Evolutionary conservation across 2,329 filamentous ascomycete species (phyloP).

Genomic region (Raffaelea ambrosiae): DNA sequence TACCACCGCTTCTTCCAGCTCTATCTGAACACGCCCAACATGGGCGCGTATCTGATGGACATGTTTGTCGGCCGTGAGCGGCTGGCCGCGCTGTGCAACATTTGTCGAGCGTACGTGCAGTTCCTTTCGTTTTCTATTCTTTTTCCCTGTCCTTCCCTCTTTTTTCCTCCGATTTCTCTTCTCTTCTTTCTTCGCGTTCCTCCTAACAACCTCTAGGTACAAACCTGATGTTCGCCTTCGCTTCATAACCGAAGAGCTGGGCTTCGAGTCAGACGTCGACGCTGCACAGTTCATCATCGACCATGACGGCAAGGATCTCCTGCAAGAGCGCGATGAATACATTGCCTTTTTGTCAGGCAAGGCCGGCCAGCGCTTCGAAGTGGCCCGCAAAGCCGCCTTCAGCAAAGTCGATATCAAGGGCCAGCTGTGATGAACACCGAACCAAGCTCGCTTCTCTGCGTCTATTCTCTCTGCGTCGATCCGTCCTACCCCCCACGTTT

Average conservation of each 20-base stretch:
- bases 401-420: slow-evolving; percentile 92
- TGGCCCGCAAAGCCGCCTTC: slow-evolving; percentile 65
- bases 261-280: slow-evolving; percentile 87
- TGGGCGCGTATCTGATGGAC: slow-evolving; percentile 98
- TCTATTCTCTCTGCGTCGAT: background rate
- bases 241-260: slow-evolving; percentile 92
- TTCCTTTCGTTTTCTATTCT: background rate
- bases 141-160: background rate
- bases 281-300: slow-evolving; percentile 86
- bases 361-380: slow-evolving; percentile 65
- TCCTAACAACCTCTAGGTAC: slow-evolving; percentile 51
- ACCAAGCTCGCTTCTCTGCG: background rate
- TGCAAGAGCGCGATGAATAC: slow-evolving; percentile 68
- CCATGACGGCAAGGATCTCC: slow-evolving; percentile 63
- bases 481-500: background rate
- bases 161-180: background rate
- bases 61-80: slow-evolving; percentile 96
- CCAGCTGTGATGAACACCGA: slow-evolving; percentile 60
- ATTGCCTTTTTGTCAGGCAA: slow-evolving; percentile 69
- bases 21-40: slow-evolving; percentile 87
- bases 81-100: slow-evolving; percentile 78
- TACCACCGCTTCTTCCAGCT: slow-evolving; percentile 98
- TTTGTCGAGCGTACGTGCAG: slow-evolving; percentile 82
- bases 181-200: background rate
- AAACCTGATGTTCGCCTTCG: slow-evolving; percentile 82